These are phyloP conservation scores for Suillus occidentalis DNA, from an alignment of 768 basidiomycete species.

Conservation along the genomic window DNA sequence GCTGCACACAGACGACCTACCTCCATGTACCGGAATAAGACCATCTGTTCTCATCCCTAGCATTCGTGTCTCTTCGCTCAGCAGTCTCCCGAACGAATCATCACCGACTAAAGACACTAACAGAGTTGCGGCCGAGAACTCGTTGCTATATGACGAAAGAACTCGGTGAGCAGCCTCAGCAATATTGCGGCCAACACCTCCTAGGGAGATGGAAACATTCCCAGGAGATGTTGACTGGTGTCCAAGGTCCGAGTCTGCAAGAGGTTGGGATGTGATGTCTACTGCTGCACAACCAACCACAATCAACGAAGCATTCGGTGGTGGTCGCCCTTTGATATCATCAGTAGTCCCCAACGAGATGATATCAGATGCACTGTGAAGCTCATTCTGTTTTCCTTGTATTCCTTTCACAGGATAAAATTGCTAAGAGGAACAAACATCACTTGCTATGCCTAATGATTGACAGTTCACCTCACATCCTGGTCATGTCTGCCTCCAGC, in stretches of 20 bases:
- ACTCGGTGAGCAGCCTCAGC: slow-evolving; percentile 85
- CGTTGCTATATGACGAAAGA: slow-evolving; percentile 33
- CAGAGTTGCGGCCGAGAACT: slow-evolving; percentile 39
- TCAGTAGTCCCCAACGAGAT: neutral
- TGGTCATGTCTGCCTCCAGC: slow-evolving; percentile 19
- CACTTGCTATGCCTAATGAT: slow-evolving; percentile 2
- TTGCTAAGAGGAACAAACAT: slow-evolving; percentile 6
- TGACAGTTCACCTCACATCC: slow-evolving; percentile 15
- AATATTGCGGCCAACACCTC: slow-evolving; percentile 95
- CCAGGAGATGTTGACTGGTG: slow-evolving; percentile 81
- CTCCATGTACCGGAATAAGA: slow-evolving; percentile 41
- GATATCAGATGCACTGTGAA: neutral
- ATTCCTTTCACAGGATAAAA: slow-evolving; percentile 6
- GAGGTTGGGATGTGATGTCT: slow-evolving; percentile 72
- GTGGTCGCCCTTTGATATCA: neutral
- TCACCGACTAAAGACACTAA: slow-evolving; percentile 76
- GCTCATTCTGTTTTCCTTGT: neutral
- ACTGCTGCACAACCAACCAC: slow-evolving; percentile 88
- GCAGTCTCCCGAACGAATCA: slow-evolving; percentile 74
- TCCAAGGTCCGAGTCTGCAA: slow-evolving; percentile 31
- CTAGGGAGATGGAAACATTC: slow-evolving; percentile 64
- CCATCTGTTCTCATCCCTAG: slow-evolving; percentile 87
- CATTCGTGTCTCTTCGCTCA: slow-evolving; percentile 53
- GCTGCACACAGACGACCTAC: slow-evolving; percentile 80
- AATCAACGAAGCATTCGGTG: slow-evolving; percentile 42